phyloP scores from a whole-genome alignment of 1,139 yeast genomes.

The Geotrichum bryndzae region DNA sequence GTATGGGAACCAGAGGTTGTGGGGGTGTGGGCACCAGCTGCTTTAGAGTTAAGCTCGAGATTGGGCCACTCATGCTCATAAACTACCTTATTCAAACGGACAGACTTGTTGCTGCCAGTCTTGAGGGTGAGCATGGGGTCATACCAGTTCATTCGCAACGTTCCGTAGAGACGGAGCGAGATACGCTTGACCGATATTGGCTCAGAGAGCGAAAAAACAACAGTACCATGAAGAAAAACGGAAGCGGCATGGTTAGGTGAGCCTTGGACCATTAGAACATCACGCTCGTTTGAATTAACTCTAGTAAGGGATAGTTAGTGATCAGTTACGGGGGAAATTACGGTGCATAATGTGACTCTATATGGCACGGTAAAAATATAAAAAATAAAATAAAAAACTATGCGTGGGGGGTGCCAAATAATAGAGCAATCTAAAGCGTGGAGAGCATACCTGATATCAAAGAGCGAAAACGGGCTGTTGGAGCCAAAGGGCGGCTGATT shows the following conservation, averaged over 20 bases:
- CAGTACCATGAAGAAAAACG: conserved; percentile 68
- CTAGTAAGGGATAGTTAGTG: background rate
- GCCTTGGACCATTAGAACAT: conserved; percentile 79
- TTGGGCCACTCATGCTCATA: conserved; percentile 77
- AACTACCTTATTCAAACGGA: conserved; percentile 57
- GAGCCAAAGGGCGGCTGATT: background rate
- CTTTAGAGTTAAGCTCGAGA: conserved; percentile 40
- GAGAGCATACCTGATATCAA: conserved; percentile 14
- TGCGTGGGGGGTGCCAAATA: background rate
- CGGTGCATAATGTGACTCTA: no score
- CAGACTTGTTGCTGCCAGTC: conserved; percentile 43
- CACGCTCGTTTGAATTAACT: conserved; percentile 63
- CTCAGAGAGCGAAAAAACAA: conserved; percentile 71
- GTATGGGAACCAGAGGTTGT: conserved; percentile 14
- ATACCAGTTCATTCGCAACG: conserved; percentile 47
- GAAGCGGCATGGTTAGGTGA: conserved; percentile 71
- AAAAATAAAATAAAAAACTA: no score
- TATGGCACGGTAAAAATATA: background rate
- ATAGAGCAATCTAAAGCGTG: background rate
- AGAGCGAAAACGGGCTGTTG: conserved; percentile 4
- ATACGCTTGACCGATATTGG: conserved; percentile 64
- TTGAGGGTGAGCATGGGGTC: conserved; percentile 36
- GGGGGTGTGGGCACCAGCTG: conserved; percentile 3
- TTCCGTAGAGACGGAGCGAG: conserved; percentile 58
- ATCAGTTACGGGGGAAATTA: background rate